Base-by-base conservation (phyloP, 1,284 basidiomycete species). In the Clitocybe nebularis region DNA sequence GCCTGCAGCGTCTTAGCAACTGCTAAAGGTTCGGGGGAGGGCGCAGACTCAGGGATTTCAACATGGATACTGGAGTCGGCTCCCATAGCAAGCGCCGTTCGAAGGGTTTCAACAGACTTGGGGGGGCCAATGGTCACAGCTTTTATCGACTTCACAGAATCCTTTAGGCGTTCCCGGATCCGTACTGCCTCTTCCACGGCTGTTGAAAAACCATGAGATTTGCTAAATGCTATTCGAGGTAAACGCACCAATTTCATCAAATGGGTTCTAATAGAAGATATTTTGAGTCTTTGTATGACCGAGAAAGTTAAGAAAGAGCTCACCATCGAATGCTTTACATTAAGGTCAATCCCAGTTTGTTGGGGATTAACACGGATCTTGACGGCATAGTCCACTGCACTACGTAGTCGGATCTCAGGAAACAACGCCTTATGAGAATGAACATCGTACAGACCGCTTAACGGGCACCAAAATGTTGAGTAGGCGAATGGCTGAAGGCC, bases 161-260 rank as follows among this genome's bases (percentile, higher is more conserved):
- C 82, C 55, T 83, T 82, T 58, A 86, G 75, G 52, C 80, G 80
- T 64, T 97, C 93, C 30, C 93, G 87, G 36, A 98, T 71, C 44
- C 93, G 85, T 43, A 99, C 85, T 41, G 96, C 95, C 68, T 99
- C 96, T 69, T 99, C 95, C 37, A 99, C 91, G 41, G 96, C 95
- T 97, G 58, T 13, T 45, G 30, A n/a, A n/a, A 30, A 21, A 16
- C 25, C 4, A 8, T 19, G 32, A 44, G 17, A 46, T 40, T 36
- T 23, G 3, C 20, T 16, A 16, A 23, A 20, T 13, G 16, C 36
- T 5, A 16, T 28, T 17, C 22, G 30, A 10, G 37, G 39, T 17
- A 34, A 28, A 68, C 84, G 58, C 50, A 93, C 92, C 92, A 59
- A 97, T 96, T 68, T 96, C 93, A 62, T 95, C 93, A 57, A 96